Percentiles rank a stretch among this genome's conserved stretches.
Conservation (phyloP, 257 asterid genomes). For the Craterostigma plantagineum region DNA sequence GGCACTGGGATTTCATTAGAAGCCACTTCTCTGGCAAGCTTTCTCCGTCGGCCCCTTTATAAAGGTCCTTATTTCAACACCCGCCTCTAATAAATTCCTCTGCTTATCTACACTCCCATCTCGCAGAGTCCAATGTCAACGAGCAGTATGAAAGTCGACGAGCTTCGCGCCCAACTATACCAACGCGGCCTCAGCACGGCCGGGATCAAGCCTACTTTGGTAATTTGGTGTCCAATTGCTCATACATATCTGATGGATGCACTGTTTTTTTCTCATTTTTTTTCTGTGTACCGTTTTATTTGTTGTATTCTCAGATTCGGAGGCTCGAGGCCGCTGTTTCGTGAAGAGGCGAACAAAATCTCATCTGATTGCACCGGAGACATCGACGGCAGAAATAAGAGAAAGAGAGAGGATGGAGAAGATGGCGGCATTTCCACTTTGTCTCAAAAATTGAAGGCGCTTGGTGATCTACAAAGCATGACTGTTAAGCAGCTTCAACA, state of each 20-base stretch:
- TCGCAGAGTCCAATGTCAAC: conserved; percentile 23
- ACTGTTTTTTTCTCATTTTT: not conserved
- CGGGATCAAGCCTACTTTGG: conserved; percentile 59
- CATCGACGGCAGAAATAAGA: conserved; percentile 18
- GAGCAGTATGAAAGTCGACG: conserved; percentile 39
- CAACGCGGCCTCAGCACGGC: conserved; percentile 62
- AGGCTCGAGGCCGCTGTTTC: conserved; percentile 46
- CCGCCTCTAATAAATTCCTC: not conserved
- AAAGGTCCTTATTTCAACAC: conserved; percentile 4
- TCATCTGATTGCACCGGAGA: conserved; percentile 11
- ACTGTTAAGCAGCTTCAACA: conserved; percentile 57
- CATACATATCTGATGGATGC: no score
- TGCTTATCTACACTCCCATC: conserved; percentile 1
- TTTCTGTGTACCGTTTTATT: no score
- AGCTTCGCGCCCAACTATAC: conserved; percentile 42
- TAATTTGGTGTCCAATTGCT: conserved; percentile 5
- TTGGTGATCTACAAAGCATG: conserved; percentile 37
- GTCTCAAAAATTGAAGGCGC: conserved; percentile 25
- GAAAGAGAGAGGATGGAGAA: conserved; percentile 23
- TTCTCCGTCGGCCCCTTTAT: conserved; percentile 8
- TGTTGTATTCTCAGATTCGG: conserved; percentile 24
- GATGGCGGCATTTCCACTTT: conserved; percentile 18
- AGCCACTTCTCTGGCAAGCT: conserved; percentile 19
- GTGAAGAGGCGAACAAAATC: conserved; percentile 19
- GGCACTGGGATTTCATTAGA: conserved; percentile 12